A percentile compares a stretch with the other conserved stretches of the same genome.
phyloP scores from a whole-genome alignment of 2,329 filamentous ascomycete species.

The Cercospora sp. region DNA sequence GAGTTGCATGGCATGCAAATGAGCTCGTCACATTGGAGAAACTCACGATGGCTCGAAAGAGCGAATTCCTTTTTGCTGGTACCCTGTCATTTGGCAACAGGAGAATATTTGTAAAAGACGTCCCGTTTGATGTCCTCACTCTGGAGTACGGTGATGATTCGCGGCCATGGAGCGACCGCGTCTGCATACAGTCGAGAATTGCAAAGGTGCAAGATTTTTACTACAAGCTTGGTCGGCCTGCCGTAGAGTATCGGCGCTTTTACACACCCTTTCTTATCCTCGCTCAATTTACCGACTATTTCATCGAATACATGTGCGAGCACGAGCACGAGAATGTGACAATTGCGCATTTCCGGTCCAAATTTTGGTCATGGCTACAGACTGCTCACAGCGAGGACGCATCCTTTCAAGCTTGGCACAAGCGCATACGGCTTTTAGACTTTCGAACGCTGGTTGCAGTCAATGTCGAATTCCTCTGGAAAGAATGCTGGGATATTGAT shows the following conservation, averaged over 20 bases:
- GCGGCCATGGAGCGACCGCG: conserved; percentile 38
- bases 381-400: conserved; percentile 48
- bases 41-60: conserved; percentile 18
- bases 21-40: conserved; percentile 25
- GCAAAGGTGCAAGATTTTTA: conserved; percentile 49
- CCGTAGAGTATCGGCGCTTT: conserved; percentile 63
- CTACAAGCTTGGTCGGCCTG: conserved; percentile 62
- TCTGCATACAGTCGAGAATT: conserved; percentile 64
- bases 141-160: conserved; percentile 64
- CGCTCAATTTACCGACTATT: conserved; percentile 68
- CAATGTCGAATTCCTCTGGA: conserved; percentile 64
- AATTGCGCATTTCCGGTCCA: conserved; percentile 57
- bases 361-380: conserved; percentile 61
- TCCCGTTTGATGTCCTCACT: conserved; percentile 61
- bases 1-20: conserved; percentile 3
- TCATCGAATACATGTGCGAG: conserved; percentile 63
- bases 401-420: conserved; percentile 58
- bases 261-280: conserved; percentile 69
- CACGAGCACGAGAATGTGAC: conserved; percentile 42
- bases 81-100: conserved; percentile 51
- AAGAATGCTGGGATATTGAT: conserved; percentile 57
- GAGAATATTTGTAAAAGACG: conserved; percentile 54
- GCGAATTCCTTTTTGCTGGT: conserved; percentile 61
- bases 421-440: conserved; percentile 49
- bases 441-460: conserved; percentile 63